Base-by-base conservation (phyloP, 768 basidiomycete genomes). In the Mycena albidolilacea region DNA sequence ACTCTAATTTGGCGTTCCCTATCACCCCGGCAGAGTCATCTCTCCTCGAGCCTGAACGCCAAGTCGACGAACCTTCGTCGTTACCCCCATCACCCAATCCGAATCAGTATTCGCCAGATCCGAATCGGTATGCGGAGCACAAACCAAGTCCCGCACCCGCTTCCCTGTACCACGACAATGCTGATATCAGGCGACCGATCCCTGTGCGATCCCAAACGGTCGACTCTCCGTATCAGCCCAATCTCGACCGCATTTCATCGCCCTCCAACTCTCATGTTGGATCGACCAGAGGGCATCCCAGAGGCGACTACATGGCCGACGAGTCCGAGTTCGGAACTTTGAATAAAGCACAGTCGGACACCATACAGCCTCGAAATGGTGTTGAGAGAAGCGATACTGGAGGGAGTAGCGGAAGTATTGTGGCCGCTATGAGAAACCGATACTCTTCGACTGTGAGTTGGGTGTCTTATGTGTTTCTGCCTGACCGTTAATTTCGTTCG, bases 371-470 rank as follows among this genome's bases (percentile, higher is more conserved):
- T 8, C 71, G 62, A 71, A 69, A 46, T 50, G 48, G 77, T 17
- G 75, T 90, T 5, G 89, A 91, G 63, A 85, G 88, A 71, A 85
- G 80, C 23, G 90, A 91, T 57, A 89, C 90, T 3, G 86, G 85
- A 7, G 85, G 80, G 50, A 91, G 89, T 72, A 87, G 77, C 60
- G 88, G 87, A 14, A 90, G 88, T 75, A 82, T 92, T 35, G 93
- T 95, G 57, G 91, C 93, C 54, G 89, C 89, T 2, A 90, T 95
- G 86, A 87, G 91, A 55, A 88, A 87, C 77, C 88, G 88, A 62
- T 94, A 92, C 75, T 85, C 89, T 23, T 86, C 82, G 52, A 84
- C 80, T 67, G 93, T 93, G 76, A 55, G 91, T 84, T 50, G 52
- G 71, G 17, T 7, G 66, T 75, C 35, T 50, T 46, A 15, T 64